Evolutionary conservation across 345 rosid species (phyloP).

Genomic region (Heritiera fomes): DNA sequence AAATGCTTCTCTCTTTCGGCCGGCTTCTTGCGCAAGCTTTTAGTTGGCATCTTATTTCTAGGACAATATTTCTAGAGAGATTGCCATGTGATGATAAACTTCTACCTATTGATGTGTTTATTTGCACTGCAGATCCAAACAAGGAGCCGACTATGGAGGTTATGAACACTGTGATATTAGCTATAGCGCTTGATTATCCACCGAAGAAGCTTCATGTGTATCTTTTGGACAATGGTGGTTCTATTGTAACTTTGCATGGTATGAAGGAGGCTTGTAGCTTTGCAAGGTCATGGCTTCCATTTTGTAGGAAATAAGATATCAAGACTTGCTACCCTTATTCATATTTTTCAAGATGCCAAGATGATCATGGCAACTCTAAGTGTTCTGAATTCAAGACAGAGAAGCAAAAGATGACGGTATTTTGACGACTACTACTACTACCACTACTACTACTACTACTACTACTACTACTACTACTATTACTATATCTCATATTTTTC

Average conservation of each 20-base stretch:
- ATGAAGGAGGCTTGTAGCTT: no score
- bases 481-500: background rate
- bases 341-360: background rate
- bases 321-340: slow-evolving; percentile 2
- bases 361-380: background rate
- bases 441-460: background rate
- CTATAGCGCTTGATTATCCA: slow-evolving; percentile 38
- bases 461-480: background rate
- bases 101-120: no score
- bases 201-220: slow-evolving; percentile 19
- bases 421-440: background rate
- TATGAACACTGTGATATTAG: slow-evolving; percentile 35
- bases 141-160: no score
- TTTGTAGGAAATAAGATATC: slow-evolving; percentile 37
- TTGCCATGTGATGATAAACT: no score
- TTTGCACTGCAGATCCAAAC: no score
- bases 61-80: background rate
- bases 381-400: background rate
- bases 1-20: slow-evolving; percentile 27
- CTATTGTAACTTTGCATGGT: no score
- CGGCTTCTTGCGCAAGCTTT: slow-evolving; percentile 36
- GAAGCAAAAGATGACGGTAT: background rate
- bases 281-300: slow-evolving; percentile 43
- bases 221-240: no score
- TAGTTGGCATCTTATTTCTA: slow-evolving; percentile 38